These are phyloP conservation scores for Suillus weaverae DNA, from an alignment of 768 basidiomycete species.

Conservation along the genomic window DNA sequence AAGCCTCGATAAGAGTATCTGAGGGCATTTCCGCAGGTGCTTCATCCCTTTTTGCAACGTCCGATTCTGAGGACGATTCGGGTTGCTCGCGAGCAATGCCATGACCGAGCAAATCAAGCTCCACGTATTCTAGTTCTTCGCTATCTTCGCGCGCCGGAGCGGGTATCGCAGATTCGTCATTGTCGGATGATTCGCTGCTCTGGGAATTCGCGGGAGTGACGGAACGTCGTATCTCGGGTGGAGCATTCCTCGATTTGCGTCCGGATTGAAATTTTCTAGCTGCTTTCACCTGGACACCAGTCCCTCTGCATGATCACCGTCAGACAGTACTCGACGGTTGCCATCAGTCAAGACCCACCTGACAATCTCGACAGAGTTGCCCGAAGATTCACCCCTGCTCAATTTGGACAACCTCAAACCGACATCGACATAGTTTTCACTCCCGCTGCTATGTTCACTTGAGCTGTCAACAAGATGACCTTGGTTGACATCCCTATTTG, in stretches of 20 bases:
- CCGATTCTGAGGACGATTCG: not conserved
- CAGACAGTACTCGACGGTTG: not conserved
- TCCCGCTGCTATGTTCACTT: not conserved
- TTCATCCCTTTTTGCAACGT: slow-evolving; percentile 13
- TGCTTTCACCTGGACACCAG: slow-evolving; percentile 11
- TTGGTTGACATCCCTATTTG: not conserved
- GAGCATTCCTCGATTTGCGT: slow-evolving; percentile 14
- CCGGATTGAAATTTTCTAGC: slow-evolving; percentile 16
- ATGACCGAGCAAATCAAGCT: not conserved
- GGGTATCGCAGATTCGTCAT: not conserved
- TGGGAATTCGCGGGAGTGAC: not conserved
- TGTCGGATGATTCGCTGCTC: slow-evolving; percentile 1
- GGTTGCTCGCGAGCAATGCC: not conserved
- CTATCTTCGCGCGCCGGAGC: not conserved
- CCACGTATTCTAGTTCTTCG: not conserved
- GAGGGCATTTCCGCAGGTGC: slow-evolving; percentile 29
- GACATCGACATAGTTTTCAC: not conserved
- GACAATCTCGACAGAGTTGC: not conserved
- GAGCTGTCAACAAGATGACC: not conserved
- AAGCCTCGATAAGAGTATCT: slow-evolving; percentile 34
- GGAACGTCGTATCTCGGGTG: not conserved
- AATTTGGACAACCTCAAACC: not conserved
- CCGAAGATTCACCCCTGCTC: not conserved
- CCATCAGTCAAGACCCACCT: not conserved
- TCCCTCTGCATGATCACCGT: not conserved